Conservation (phyloP, 2,329 filamentous ascomycete genomes). For the Monosporascus sp. region DNA sequence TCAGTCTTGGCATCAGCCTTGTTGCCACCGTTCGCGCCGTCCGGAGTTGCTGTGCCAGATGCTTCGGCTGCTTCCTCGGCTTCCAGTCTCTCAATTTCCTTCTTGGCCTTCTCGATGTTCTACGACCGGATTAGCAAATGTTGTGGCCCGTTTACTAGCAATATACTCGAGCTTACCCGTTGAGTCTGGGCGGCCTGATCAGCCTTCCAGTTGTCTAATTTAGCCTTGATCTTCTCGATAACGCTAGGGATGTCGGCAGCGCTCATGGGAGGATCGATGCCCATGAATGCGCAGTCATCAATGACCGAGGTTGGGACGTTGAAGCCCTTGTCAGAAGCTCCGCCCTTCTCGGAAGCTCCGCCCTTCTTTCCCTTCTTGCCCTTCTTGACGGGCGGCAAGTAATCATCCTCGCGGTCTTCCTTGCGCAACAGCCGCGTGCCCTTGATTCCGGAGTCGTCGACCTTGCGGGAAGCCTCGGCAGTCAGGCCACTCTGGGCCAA, state of each 20-base stretch:
- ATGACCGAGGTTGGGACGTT: conserved; percentile 88
- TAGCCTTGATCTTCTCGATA: conserved; percentile 85
- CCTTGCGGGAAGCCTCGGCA: conserved; percentile 74
- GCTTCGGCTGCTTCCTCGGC: conserved; percentile 52
- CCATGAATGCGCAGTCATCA: conserved; percentile 79
- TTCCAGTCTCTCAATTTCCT: conserved; percentile 88
- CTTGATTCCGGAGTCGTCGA: conserved; percentile 80
- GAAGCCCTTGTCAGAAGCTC: conserved; percentile 53
- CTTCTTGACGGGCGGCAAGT: conserved; percentile 76
- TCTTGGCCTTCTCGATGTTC: conserved; percentile 96
- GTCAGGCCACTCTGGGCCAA: conserved; percentile 67
- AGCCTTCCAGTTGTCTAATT: conserved; percentile 85
- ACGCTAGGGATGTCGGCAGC: conserved; percentile 73
- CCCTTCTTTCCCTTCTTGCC: conserved; percentile 80
- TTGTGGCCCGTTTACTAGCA: background rate
- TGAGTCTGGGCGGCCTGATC: conserved; percentile 88
- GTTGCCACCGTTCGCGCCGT: conserved; percentile 42
- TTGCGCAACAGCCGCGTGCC: conserved; percentile 80
- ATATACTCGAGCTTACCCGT: conserved; percentile 57
- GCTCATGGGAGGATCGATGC: conserved; percentile 82
- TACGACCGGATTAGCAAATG: conserved; percentile 36
- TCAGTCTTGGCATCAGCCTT: conserved; percentile 29
- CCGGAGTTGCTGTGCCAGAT: conserved; percentile 38
- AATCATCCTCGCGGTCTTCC: conserved; percentile 82
- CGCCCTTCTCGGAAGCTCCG: conserved; percentile 38